A percentile compares a stretch with the other conserved stretches of the same genome.
phyloP scores from a whole-genome alignment of 768 basidiomycete species.

The Brasilioporus rufonigricans region DNA sequence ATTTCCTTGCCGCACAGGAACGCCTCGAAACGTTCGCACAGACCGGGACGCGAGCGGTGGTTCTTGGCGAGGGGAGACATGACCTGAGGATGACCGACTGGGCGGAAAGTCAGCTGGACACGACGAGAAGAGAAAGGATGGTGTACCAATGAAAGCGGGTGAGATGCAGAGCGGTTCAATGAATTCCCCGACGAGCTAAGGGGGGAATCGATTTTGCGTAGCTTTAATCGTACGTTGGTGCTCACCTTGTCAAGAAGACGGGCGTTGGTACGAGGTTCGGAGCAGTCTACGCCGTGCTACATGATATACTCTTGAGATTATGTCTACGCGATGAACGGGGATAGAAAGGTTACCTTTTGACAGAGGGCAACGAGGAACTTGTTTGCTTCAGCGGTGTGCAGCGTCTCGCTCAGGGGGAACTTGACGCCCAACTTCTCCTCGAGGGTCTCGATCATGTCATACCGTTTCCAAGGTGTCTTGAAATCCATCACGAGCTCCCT shows the following conservation, averaged over 20 bases:
- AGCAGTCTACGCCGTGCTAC: conserved; percentile 94
- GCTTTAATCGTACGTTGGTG: not conserved
- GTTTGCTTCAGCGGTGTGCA: conserved; percentile 87
- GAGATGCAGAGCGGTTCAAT: conserved; percentile 97
- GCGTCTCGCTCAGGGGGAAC: conserved; percentile 90
- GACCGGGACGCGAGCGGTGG: conserved; percentile 93
- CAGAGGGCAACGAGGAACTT: conserved; percentile 83
- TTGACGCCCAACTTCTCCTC: conserved; percentile 90
- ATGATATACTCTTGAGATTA: not conserved
- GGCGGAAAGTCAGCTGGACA: conserved; percentile 1
- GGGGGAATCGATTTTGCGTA: not conserved
- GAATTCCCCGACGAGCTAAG: conserved; percentile 92
- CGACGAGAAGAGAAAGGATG: not conserved
- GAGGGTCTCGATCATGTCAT: conserved; percentile 96
- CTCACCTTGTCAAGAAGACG: conserved; percentile 90
- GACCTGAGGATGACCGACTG: conserved; percentile 97
- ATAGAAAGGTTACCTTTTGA: conserved; percentile 58
- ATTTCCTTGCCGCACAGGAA: conserved; percentile 99
- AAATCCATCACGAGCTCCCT: conserved; percentile 81
- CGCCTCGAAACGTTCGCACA: conserved; percentile 98
- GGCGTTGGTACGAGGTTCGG: conserved; percentile 92
- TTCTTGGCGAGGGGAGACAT: conserved; percentile 99
- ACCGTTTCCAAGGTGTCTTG: conserved; percentile 93
- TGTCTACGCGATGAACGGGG: not conserved
- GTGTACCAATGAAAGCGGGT: conserved; percentile 88